phyloP scores from a whole-genome alignment of 148 eudicot genomes.

The Beta vulgaris region DNA sequence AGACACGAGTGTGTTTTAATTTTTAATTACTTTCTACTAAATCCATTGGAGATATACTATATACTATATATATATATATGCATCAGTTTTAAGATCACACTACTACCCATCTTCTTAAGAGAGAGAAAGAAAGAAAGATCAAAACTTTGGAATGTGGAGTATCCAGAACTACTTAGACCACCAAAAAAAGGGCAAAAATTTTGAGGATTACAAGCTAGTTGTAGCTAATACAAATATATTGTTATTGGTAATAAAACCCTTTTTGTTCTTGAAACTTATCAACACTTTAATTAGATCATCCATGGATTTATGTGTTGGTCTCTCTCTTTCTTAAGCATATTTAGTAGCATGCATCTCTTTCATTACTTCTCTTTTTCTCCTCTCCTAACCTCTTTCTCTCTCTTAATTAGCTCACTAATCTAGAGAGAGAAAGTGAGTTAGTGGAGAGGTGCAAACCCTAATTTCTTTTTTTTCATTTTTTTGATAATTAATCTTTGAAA shows the following conservation, averaged over 20 bases:
- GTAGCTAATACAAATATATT: slow-evolving; percentile 19
- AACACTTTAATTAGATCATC: slow-evolving; percentile 24
- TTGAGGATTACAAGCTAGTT: neutral
- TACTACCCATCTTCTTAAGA: slow-evolving; percentile 3
- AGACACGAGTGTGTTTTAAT: slow-evolving; percentile 33
- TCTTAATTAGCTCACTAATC: neutral
- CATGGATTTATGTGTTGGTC: slow-evolving; percentile 26
- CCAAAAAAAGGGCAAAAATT: neutral
- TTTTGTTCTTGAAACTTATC: slow-evolving; percentile 27
- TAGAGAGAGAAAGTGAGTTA: slow-evolving; percentile 15
- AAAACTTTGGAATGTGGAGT: slow-evolving; percentile 30
- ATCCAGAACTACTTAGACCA: slow-evolving; percentile 24
- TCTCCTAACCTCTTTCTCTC: slow-evolving; percentile 17
- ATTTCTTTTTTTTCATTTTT: neutral
- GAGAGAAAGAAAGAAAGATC: neutral
- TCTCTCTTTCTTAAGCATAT: slow-evolving; percentile 4
- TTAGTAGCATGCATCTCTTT: slow-evolving; percentile 2
- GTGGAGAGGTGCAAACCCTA: slow-evolving; percentile 25
- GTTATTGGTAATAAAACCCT: slow-evolving; percentile 13
- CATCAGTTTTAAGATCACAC: neutral
- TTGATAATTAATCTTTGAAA: neutral
- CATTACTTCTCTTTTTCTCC: neutral
- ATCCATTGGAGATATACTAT: slow-evolving; percentile 8
- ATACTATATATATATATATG: neutral
- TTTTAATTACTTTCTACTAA: neutral